Base-by-base conservation (phyloP, 1,139 yeast species). In the Zygosaccharomyces sapae region DNA sequence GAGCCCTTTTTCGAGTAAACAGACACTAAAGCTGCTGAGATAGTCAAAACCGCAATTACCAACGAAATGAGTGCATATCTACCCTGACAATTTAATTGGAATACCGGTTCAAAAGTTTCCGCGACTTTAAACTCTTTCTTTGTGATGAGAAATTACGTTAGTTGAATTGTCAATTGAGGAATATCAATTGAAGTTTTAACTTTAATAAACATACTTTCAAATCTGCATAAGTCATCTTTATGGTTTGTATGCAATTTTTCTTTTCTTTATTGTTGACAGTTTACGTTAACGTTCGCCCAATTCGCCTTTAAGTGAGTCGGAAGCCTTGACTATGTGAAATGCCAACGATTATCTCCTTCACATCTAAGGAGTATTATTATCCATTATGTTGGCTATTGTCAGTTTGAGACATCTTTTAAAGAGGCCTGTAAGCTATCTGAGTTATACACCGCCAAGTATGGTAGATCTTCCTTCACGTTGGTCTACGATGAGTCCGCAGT, bases 401-500 rank as follows among this genome's bases (percentile, higher is more conserved):
- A 12, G 12, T 16, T 12, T 37, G 16, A 22, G 13, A 10, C 16
- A 8, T 4, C 18, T 36, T 9, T 10, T 18, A 16, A 27, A 18
- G 40, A 38, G 20, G 19, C 16, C 16, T n/a, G 19, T 39, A 25
- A 43, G 47, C 20, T 37, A 43, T 3, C 38, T 41, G 13, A 34
- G 41, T 18, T 63, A 63, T 41, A 49, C 38, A 3, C 67, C 67
- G 4, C 67, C 67, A 9, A 51, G 48, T 18, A 38, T 55, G 33
- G 41, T 37, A n/a, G 48, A 54, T 8, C 41, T 60, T 7, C 42
- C 51, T 2, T 33, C 38, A 7, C 50, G 70, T 22, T 74, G 78
- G 78, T 41, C 53, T 19, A 61, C 57, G 44, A 58, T 72, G 67
- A 67, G 69, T 35, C 63, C 64, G 10, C 63, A 65, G 19, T 62